Percentiles rank a stretch among this genome's conserved stretches.
These are phyloP conservation scores for Cladosporium sp. DNA, from an alignment of 2,329 filamentous ascomycete species.

Conservation along the genomic window DNA sequence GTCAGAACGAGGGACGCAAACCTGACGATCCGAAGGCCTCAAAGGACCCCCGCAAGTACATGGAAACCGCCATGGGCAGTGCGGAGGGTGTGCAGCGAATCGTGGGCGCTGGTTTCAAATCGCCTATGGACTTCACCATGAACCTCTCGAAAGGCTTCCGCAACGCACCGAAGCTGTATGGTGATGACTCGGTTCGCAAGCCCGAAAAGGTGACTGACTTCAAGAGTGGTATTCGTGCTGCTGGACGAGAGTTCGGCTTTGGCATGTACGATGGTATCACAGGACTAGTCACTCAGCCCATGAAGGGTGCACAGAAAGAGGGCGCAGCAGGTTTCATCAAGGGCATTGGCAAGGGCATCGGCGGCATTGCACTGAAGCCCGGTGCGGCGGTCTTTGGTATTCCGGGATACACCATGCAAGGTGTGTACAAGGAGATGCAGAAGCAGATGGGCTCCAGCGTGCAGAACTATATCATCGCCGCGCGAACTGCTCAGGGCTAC, in stretches of 20 bases:
- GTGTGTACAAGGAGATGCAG: constrained; percentile 72
- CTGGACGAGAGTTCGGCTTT: constrained; percentile 67
- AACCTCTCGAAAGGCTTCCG: constrained; percentile 83
- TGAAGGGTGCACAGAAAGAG: constrained; percentile 64
- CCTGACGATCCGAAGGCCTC: background rate
- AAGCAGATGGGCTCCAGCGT: constrained; percentile 70
- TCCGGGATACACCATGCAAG: constrained; percentile 76
- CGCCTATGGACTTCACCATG: constrained; percentile 83
- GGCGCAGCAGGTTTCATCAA: constrained; percentile 69
- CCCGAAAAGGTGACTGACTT: constrained; percentile 77
- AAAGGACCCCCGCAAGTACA: constrained; percentile 23
- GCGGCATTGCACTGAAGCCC: constrained; percentile 73
- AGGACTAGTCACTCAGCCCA: constrained; percentile 72
- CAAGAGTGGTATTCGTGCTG: constrained; percentile 73
- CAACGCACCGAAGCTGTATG: constrained; percentile 82
- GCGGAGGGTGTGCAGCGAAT: constrained; percentile 42
- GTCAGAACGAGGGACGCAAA: constrained; percentile 5
- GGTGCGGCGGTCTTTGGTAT: constrained; percentile 60
- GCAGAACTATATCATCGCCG: constrained; percentile 77
- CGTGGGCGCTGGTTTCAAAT: constrained; percentile 57
- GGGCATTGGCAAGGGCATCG: constrained; percentile 76
- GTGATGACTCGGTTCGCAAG: constrained; percentile 79
- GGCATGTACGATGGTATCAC: constrained; percentile 76
- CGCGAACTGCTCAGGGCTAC: constrained; percentile 73
- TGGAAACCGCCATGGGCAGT: constrained; percentile 37